Evolutionary conservation across 208 protist genomes (phyloP).

Genomic region (Acanthamoeba lenticulata): DNA sequence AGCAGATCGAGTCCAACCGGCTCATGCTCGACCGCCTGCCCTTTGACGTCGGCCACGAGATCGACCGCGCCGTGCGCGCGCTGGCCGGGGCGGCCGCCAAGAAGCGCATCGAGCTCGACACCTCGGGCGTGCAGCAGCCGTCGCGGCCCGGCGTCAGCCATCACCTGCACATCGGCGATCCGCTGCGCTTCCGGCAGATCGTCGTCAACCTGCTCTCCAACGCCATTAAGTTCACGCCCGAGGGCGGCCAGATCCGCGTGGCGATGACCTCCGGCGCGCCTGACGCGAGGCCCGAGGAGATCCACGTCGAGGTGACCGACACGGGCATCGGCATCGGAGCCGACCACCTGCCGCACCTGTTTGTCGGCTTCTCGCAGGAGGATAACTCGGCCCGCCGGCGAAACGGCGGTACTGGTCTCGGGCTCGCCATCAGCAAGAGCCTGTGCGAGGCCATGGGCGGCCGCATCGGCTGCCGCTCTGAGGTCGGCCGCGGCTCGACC

Average conservation of each 20-base stretch:
- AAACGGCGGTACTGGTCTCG: constrained; percentile 26
- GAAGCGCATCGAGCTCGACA: not conserved
- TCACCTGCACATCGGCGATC: constrained; percentile 60
- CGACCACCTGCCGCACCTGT: not conserved
- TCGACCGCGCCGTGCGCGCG: not conserved
- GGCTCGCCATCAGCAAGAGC: constrained; percentile 61
- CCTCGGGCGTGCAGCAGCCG: no score
- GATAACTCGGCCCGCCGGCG: not conserved
- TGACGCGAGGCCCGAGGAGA: not conserved
- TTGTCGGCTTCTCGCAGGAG: constrained; percentile 8
- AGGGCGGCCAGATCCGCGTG: not conserved
- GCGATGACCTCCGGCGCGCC: not conserved
- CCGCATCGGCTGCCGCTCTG: not conserved
- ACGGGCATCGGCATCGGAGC: constrained; percentile 76
- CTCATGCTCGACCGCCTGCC: constrained; percentile 24
- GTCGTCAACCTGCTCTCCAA: constrained; percentile 56
- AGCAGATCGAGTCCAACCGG: not conserved
- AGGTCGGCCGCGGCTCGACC: not conserved
- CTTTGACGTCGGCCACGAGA: not conserved
- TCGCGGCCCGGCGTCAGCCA: not conserved
- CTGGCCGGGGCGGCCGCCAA: not conserved
- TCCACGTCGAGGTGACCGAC: constrained; percentile 69
- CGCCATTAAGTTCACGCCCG: constrained; percentile 66
- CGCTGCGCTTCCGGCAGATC: constrained; percentile 40
- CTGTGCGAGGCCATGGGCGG: constrained; percentile 58